phyloP scores from a whole-genome alignment of 2,329 filamentous ascomycete species.

The Ambrosiella cleistominuta region DNA sequence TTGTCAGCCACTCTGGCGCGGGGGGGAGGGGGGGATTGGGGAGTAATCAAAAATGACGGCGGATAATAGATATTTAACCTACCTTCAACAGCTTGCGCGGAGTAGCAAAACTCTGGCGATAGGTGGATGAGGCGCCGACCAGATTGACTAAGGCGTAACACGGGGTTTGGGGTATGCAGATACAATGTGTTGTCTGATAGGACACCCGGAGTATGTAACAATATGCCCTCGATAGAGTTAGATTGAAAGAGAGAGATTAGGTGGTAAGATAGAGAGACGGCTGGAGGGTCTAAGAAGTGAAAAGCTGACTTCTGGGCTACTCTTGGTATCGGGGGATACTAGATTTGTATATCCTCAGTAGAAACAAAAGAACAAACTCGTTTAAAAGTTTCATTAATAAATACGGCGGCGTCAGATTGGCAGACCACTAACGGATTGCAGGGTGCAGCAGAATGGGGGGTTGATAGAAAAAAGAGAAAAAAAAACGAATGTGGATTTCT shows the following conservation, averaged over 20 bases:
- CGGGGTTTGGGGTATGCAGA: no score
- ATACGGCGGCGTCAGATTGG: neutral
- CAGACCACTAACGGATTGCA: slow-evolving; percentile 1
- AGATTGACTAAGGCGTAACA: no score
- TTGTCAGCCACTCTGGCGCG: no score
- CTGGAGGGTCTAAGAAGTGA: neutral
- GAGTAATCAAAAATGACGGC: no score
- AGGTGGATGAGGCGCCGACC: no score
- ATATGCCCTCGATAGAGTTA: neutral
- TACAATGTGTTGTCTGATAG: no score
- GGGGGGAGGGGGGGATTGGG: no score
- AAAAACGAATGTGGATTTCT: neutral
- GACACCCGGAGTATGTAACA: neutral
- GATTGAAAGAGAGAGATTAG: neutral
- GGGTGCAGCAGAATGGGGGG: neutral
- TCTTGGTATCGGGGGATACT: neutral
- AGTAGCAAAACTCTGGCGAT: no score
- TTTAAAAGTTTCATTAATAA: neutral
- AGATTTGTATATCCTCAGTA: neutral
- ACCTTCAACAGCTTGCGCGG: no score
- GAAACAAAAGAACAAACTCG: neutral
- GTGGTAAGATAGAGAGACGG: neutral
- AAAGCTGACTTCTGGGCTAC: neutral
- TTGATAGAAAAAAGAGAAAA: neutral
- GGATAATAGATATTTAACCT: no score